These are phyloP conservation scores for Cryptosporidium xiaoi DNA, from an alignment of 169 alveolate species.

Conservation along the genomic window DNA sequence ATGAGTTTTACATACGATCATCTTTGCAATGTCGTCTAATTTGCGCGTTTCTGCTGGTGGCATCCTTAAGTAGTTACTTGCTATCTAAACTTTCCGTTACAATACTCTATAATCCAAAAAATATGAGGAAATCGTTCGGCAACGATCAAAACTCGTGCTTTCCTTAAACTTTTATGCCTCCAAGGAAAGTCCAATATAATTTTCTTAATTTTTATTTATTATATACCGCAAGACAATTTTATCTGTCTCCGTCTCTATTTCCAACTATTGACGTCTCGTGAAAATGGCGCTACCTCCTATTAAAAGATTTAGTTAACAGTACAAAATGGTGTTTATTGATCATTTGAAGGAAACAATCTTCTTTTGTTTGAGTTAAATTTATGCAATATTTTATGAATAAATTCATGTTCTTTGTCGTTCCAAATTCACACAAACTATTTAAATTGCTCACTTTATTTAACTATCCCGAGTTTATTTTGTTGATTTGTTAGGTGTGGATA, in stretches of 20 bases:
- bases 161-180: constrained; percentile 34
- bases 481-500: too few species aligned
- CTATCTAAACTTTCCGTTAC: not conserved
- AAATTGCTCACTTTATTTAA: too few species aligned
- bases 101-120: constrained; percentile 2
- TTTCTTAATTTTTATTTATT: not conserved
- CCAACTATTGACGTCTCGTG: constrained; percentile 54
- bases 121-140: constrained; percentile 5
- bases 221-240: constrained; percentile 66
- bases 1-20: constrained; percentile 88
- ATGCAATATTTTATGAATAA: too few species aligned
- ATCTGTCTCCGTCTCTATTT: constrained; percentile 69
- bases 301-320: too few species aligned
- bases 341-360: too few species aligned
- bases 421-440: too few species aligned
- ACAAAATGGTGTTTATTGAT: too few species aligned
- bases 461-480: too few species aligned
- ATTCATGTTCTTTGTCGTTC: too few species aligned
- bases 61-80: not conserved
- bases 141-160: constrained; percentile 1
- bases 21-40: constrained; percentile 73
- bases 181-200: constrained; percentile 1
- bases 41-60: constrained; percentile 76
- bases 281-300: constrained; percentile 29
- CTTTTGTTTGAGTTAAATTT: too few species aligned